Evolutionary conservation across 2,329 filamentous ascomycete genomes (phyloP).

Genomic region (Lachnellula occidentalis): DNA sequence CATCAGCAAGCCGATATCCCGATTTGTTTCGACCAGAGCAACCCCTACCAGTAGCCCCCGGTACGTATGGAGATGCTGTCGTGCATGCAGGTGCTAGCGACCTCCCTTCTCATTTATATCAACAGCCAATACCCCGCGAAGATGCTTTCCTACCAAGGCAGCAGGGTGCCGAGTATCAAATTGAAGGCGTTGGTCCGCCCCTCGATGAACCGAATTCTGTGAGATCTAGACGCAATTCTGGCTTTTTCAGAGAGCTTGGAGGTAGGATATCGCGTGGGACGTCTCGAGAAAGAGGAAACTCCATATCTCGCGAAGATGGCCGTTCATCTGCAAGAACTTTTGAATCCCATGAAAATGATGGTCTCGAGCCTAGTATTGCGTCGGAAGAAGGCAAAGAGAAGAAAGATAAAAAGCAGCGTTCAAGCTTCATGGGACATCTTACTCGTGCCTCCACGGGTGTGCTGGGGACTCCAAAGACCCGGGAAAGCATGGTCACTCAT

Average conservation of each 20-base stretch:
- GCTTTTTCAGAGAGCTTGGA: conserved; percentile 48
- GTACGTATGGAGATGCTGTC: neutral
- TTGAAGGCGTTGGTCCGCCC: conserved; percentile 34
- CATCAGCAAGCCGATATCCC: conserved; percentile 46
- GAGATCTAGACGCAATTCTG: conserved; percentile 32
- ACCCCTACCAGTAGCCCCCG: conserved; percentile 11
- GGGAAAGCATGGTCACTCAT: conserved; percentile 30
- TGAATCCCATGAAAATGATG: conserved; percentile 32
- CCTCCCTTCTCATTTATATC: conserved; percentile 25
- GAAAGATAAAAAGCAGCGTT: conserved; percentile 32
- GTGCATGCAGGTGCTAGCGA: conserved; percentile 19
- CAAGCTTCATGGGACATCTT: conserved; percentile 35
- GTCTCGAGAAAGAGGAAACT: conserved; percentile 24
- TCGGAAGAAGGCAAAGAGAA: conserved; percentile 37
- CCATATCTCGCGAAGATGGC: conserved; percentile 15
- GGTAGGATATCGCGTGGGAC: conserved; percentile 34
- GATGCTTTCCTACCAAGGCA: conserved; percentile 36
- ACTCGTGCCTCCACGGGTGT: conserved; percentile 20
- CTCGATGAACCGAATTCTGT: conserved; percentile 31
- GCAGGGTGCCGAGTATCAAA: conserved; percentile 36
- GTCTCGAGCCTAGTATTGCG: conserved; percentile 38
- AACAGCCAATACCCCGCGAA: conserved; percentile 24
- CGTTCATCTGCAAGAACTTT: conserved; percentile 4
- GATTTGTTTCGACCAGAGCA: conserved; percentile 37
- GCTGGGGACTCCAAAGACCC: conserved; percentile 25